Conservation (phyloP, 345 rosid species). For the Gossypium mustelinum region DNA sequence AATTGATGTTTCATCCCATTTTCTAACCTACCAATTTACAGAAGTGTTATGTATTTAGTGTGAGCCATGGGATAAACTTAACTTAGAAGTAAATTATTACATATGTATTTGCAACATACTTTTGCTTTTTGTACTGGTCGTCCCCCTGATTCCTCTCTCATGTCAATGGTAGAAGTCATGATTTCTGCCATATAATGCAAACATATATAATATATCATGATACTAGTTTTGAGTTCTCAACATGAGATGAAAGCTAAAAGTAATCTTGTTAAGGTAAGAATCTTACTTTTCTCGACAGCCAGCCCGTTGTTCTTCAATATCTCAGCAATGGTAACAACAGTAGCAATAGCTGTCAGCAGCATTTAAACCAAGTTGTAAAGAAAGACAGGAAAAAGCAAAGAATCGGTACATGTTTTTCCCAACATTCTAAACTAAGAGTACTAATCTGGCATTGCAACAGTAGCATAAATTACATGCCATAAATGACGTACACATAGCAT, state of each 20-base stretch:
- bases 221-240: not conserved
- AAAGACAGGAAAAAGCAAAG: not conserved
- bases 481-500: not conserved
- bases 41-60: not conserved
- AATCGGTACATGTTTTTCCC: too few relatives aligned
- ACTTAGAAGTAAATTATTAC: not conserved
- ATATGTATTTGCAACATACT: conserved; percentile 25
- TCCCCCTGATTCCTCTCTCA: conserved; percentile 56
- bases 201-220: not conserved
- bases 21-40: not conserved
- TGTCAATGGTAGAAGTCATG: conserved; percentile 49
- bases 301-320: conserved; percentile 70
- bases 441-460: not conserved
- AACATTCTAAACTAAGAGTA: not conserved
- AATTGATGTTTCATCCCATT: not conserved
- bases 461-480: not conserved
- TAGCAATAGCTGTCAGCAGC: conserved; percentile 50
- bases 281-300: conserved; percentile 63
- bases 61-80: not conserved
- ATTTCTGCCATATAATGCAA: conserved; percentile 33
- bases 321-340: conserved; percentile 75
- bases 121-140: conserved; percentile 67
- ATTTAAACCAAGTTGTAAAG: not conserved
- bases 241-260: not conserved
- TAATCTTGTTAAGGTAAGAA: not conserved